Conservation (phyloP, 805 yeast genomes). For the Candida corydali region DNA sequence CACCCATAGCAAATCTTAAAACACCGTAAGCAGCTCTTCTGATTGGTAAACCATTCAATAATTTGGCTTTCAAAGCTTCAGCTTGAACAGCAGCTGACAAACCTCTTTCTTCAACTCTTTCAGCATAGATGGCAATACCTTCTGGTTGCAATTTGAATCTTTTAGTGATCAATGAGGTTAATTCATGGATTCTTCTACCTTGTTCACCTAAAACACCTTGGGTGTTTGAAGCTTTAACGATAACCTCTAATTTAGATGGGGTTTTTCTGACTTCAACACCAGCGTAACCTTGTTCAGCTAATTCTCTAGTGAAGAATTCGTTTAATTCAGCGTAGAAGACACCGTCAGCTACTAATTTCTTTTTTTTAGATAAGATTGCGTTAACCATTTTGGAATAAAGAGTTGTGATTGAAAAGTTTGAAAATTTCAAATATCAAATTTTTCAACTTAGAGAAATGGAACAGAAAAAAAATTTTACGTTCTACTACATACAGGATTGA, state of each 20-base stretch:
- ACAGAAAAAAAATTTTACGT: slow-evolving; percentile 1
- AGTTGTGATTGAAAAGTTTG: slow-evolving; percentile 2
- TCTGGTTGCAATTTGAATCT: slow-evolving; percentile 97
- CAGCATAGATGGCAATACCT: slow-evolving; percentile 92
- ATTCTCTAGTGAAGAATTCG: slow-evolving; percentile 99
- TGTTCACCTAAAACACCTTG: slow-evolving; percentile 98
- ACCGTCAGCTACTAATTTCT: slow-evolving; percentile 99
- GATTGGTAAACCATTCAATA: slow-evolving; percentile 97
- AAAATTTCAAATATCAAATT: not conserved
- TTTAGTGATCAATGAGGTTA: slow-evolving; percentile 95
- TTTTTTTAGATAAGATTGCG: slow-evolving; percentile 81
- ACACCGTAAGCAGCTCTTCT: slow-evolving; percentile 99
- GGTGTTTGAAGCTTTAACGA: slow-evolving; percentile 98
- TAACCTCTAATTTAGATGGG: slow-evolving; percentile 96
- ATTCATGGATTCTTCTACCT: slow-evolving; percentile 99
- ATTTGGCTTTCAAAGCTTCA: slow-evolving; percentile 97
- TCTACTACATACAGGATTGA: too few species aligned
- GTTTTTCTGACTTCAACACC: slow-evolving; percentile 99
- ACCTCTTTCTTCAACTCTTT: slow-evolving; percentile 99
- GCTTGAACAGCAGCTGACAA: slow-evolving; percentile 99
- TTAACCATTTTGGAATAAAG: slow-evolving; percentile 21
- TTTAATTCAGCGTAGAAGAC: slow-evolving; percentile 99
- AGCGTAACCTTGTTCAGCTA: slow-evolving; percentile 99
- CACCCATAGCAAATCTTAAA: slow-evolving; percentile 99
- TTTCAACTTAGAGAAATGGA: not conserved